Evolutionary conservation across 1,139 yeast genomes (phyloP).

Genomic region (Kluyveromyces sp.): DNA sequence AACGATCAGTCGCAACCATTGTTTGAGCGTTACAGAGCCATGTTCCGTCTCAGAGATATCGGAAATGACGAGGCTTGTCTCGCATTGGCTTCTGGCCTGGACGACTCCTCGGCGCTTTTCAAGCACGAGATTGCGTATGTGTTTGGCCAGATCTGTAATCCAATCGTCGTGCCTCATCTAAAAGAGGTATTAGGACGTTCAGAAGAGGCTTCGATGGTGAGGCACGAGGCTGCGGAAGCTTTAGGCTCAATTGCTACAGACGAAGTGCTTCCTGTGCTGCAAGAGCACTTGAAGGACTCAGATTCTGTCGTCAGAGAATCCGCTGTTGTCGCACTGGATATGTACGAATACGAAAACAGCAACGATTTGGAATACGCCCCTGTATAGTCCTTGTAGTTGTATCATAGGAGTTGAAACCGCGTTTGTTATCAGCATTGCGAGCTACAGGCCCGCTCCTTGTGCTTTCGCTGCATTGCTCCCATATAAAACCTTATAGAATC

Average conservation of each 20-base stretch:
- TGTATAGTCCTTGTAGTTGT: slow-evolving; percentile 13
- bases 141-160: slow-evolving; percentile 93
- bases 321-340: slow-evolving; percentile 93
- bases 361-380: slow-evolving; percentile 74
- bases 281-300: slow-evolving; percentile 68
- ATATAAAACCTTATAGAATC: background rate
- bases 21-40: slow-evolving; percentile 94
- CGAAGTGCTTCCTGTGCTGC: slow-evolving; percentile 83
- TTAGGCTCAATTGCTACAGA: slow-evolving; percentile 96
- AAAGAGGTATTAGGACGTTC: slow-evolving; percentile 71
- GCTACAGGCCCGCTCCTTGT: no score
- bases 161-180: slow-evolving; percentile 84
- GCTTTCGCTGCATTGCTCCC: no score
- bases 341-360: slow-evolving; percentile 94
- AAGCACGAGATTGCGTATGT: slow-evolving; percentile 98
- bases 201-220: slow-evolving; percentile 92
- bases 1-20: slow-evolving; percentile 73
- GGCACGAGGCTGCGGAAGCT: slow-evolving; percentile 99
- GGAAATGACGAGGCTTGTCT: slow-evolving; percentile 89
- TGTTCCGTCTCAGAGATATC: slow-evolving; percentile 94
- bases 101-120: slow-evolving; percentile 86
- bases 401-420: no score
- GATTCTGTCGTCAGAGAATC: slow-evolving; percentile 92
- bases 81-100: slow-evolving; percentile 86
- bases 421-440: no score